Evolutionary conservation across 2,329 filamentous ascomycete genomes (phyloP).

Genomic region (Bipolaris cookei): DNA sequence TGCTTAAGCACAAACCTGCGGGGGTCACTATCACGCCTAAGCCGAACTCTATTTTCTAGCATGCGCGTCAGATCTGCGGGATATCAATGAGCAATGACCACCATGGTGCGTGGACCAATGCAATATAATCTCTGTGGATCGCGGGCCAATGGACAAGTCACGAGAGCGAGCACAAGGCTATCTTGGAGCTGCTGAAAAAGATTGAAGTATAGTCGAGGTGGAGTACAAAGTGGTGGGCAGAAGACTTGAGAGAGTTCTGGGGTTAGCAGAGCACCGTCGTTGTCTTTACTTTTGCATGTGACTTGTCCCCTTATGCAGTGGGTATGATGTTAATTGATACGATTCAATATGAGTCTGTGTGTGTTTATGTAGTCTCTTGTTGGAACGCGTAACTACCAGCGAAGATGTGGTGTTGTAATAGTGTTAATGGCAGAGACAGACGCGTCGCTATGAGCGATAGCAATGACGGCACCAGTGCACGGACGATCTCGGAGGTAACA

Average conservation of each 20-base stretch:
- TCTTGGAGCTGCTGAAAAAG: slow-evolving; percentile 56
- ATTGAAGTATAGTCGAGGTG: slow-evolving; percentile 63
- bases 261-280: slow-evolving; percentile 33
- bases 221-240: slow-evolving; percentile 60
- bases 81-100: slow-evolving; percentile 55
- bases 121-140: slow-evolving; percentile 57
- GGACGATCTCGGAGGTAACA: slow-evolving; percentile 10
- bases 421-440: background rate
- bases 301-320: no score
- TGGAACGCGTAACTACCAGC: background rate
- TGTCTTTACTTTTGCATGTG: background rate
- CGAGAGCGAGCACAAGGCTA: slow-evolving; percentile 52
- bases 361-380: background rate
- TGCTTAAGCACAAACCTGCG: slow-evolving; percentile 32
- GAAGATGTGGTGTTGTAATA: background rate
- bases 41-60: slow-evolving; percentile 53
- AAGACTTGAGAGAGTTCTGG: slow-evolving; percentile 61
- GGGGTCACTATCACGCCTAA: slow-evolving; percentile 22
- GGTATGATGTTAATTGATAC: background rate
- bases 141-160: slow-evolving; percentile 57
- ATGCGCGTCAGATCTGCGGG: slow-evolving; percentile 56
- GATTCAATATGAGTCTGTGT: background rate
- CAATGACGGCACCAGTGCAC: slow-evolving; percentile 15
- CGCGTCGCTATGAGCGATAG: background rate
- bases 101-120: slow-evolving; percentile 56